phyloP scores from a whole-genome alignment of 768 basidiomycete genomes.

The Psilocybe azurescens region DNA sequence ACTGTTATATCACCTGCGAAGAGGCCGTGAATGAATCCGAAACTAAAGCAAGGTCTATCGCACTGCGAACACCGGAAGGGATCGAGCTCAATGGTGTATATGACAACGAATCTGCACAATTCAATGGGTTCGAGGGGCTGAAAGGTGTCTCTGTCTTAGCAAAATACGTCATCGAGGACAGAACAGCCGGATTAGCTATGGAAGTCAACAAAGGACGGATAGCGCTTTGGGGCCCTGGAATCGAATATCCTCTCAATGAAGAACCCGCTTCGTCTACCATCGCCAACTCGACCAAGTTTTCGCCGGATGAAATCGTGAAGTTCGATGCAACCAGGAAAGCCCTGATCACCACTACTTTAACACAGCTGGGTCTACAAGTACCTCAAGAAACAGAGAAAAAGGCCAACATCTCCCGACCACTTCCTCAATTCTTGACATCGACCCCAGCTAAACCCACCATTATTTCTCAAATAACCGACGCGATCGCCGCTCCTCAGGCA shows the following conservation, averaged over 20 bases:
- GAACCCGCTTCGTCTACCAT: conserved; percentile 37
- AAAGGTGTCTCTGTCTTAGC: conserved; percentile 36
- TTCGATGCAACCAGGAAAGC: conserved; percentile 23
- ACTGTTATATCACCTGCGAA: conserved; percentile 34
- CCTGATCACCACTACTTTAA: conserved; percentile 38
- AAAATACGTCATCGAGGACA: conserved; percentile 24
- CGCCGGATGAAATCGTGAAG: conserved; percentile 23
- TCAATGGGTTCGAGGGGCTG: conserved; percentile 35
- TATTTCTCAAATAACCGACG: conserved; percentile 43
- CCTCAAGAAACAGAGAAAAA: conserved; percentile 41
- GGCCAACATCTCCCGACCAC: conserved; percentile 42
- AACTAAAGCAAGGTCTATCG: conserved; percentile 15
- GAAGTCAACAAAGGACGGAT: conserved; percentile 52
- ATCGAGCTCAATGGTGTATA: conserved; percentile 33
- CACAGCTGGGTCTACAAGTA: conserved; percentile 42
- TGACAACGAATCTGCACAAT: conserved; percentile 27
- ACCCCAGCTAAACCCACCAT: conserved; percentile 45
- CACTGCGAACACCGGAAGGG: conserved; percentile 27
- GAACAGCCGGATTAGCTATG: conserved; percentile 37
- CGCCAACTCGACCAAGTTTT: conserved; percentile 15
- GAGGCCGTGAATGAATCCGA: conserved; percentile 9
- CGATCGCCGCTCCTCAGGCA: conserved; percentile 37
- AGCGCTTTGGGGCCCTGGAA: conserved; percentile 59
- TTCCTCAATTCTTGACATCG: conserved; percentile 67
- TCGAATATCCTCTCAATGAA: conserved; percentile 57